Percentiles rank a stretch among this genome's conserved stretches.
phyloP scores from a whole-genome alignment of 495 filamentous ascomycete species.

The Aeminium ludgeri region DNA sequence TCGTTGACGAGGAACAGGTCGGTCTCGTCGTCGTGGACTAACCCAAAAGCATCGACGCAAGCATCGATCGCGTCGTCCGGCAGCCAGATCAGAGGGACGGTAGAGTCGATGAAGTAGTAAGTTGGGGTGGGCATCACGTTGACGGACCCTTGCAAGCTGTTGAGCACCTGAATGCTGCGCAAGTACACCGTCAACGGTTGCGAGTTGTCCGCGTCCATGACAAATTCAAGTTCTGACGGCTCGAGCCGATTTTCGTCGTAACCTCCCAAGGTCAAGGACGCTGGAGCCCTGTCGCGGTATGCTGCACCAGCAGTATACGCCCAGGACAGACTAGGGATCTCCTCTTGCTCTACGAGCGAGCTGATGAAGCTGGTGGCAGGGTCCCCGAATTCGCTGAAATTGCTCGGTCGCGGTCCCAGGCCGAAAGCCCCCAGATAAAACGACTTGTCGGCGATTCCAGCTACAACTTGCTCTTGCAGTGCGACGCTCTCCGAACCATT shows the following conservation, averaged over 20 bases:
- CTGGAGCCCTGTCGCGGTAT: slow-evolving; percentile 3
- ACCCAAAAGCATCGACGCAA: slow-evolving; percentile 23
- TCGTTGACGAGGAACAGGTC: slow-evolving; percentile 23
- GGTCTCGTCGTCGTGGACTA: slow-evolving; percentile 19
- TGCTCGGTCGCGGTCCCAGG: slow-evolving; percentile 22
- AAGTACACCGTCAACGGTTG: slow-evolving; percentile 21
- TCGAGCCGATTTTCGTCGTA: slow-evolving; percentile 21
- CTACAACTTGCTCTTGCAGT: slow-evolving; percentile 17
- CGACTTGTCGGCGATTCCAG: slow-evolving; percentile 15
- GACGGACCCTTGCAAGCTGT: slow-evolving; percentile 2
- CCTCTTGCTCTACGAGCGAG: slow-evolving; percentile 16
- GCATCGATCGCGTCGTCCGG: slow-evolving; percentile 18
- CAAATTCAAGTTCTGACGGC: slow-evolving; percentile 16
- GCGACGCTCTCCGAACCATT: slow-evolving; percentile 15
- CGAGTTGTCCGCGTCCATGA: slow-evolving; percentile 17
- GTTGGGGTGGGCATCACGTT: slow-evolving; percentile 14
- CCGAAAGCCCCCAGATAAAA: slow-evolving; percentile 23
- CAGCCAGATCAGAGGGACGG: slow-evolving; percentile 23
- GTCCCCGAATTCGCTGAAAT: slow-evolving; percentile 22
- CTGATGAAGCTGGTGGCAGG: slow-evolving; percentile 19
- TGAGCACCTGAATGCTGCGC: slow-evolving; percentile 15
- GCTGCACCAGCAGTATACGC: slow-evolving; percentile 24
- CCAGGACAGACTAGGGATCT: slow-evolving; percentile 22
- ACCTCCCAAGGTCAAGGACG: slow-evolving; percentile 22
- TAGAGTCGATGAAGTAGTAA: slow-evolving; percentile 19